A percentile compares a stretch with the other conserved stretches of the same genome.
phyloP scores from a whole-genome alignment of 2,329 filamentous ascomycete species.

The Lachnellula suecica region DNA sequence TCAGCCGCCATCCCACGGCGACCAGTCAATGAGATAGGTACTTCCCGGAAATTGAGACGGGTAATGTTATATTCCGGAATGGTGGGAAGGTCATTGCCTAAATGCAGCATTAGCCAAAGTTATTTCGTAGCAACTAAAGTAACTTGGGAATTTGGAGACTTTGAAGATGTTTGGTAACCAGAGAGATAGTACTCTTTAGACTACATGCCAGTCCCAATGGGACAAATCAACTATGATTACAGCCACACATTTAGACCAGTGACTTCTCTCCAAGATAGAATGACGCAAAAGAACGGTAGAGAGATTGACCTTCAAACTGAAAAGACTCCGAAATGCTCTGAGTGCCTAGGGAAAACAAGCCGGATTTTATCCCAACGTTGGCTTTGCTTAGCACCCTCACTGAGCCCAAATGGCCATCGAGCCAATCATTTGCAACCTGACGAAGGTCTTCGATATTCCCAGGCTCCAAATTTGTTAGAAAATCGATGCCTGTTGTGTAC shows the following conservation, averaged over 20 bases:
- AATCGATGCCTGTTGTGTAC: conserved; percentile 73
- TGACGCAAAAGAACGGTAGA: conserved; percentile 63
- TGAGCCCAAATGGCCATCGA: conserved; percentile 72
- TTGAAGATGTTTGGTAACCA: background rate
- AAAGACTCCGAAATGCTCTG: conserved; percentile 74
- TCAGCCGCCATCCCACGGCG: conserved; percentile 72
- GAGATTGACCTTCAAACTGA: conserved; percentile 78
- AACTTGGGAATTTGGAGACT: background rate
- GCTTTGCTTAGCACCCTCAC: conserved; percentile 74
- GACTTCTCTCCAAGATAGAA: conserved; percentile 62
- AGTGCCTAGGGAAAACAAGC: conserved; percentile 74
- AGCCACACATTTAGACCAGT: conserved; percentile 30
- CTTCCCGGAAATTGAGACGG: conserved; percentile 76
- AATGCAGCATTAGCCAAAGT: conserved; percentile 20
- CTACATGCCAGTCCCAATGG: conserved; percentile 10
- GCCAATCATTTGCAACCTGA: conserved; percentile 81
- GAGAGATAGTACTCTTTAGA: conserved; percentile 18
- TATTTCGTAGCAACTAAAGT: background rate
- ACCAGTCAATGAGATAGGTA: conserved; percentile 48
- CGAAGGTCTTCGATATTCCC: conserved; percentile 77
- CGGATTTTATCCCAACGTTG: conserved; percentile 72
- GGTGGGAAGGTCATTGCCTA: conserved; percentile 68
- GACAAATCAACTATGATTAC: conserved; percentile 8
- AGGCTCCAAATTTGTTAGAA: conserved; percentile 73
- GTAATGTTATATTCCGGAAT: conserved; percentile 83